phyloP scores from a whole-genome alignment of 306 rosid species.

The Vigna radiata region DNA sequence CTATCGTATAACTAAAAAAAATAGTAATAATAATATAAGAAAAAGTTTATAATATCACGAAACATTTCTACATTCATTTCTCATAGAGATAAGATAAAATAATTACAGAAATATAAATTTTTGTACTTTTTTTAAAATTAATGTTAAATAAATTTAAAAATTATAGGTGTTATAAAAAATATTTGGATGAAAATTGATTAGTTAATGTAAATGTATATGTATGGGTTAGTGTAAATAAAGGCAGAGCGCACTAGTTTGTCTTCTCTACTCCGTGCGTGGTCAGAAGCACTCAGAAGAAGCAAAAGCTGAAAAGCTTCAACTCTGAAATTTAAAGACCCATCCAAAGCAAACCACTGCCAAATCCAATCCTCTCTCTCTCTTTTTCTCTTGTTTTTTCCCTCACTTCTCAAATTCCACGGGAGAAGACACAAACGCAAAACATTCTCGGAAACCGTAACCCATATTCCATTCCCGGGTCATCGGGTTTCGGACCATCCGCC shows the following conservation, averaged over 20 bases:
- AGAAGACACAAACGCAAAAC: background rate
- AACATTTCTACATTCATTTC: too few species aligned
- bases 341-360: background rate
- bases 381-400: background rate
- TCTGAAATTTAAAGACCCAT: background rate
- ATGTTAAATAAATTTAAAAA: too few species aligned
- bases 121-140: too few species aligned
- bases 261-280: background rate
- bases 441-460: conserved; percentile 39
- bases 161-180: too few species aligned
- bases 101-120: too few species aligned
- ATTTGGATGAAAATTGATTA: too few species aligned
- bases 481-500: conserved; percentile 63
- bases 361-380: background rate
- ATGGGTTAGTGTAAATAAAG: conserved; percentile 15
- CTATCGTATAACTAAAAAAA: too few species aligned
- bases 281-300: conserved; percentile 5
- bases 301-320: conserved; percentile 45
- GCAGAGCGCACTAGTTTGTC: conserved; percentile 35
- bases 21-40: too few species aligned
- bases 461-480: conserved; percentile 51
- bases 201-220: too few species aligned
- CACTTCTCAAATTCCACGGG: background rate
- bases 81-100: too few species aligned
- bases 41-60: too few species aligned